Base-by-base conservation (phyloP, 1,284 basidiomycete genomes). In the Pseudozyma pruni region DNA sequence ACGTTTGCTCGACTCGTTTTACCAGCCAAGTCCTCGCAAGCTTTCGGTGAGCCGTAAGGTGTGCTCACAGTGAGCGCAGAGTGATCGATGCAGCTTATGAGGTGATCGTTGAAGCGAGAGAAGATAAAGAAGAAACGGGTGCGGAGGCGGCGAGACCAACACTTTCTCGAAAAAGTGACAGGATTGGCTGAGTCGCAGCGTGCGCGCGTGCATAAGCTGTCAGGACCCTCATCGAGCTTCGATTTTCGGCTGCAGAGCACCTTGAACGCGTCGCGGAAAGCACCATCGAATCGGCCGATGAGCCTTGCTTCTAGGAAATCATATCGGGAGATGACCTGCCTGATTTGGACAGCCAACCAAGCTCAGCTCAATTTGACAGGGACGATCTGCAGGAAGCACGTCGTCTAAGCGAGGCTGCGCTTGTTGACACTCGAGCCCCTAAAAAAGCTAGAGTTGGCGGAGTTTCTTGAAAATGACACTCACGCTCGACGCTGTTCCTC, bases 141-240 rank as follows among this genome's bases (percentile, higher is more conserved):
- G 22, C n/a, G n/a, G n/a, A n/a, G n/a, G n/a, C n/a, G n/a, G n/a
- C 41, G 39, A 63, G 60, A 63, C 60, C 60, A 63, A 63, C 60
- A 63, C 60, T 56, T 51, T 44, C 37, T 51, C 20, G 3, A 19
- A 22, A 27, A 37, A n/a, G n/a, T n/a, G n/a, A n/a, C n/a, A n/a
- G n/a, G 13, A 37, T 17, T 20, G 40, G 50, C 50, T 53, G 50
- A 53, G 50, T 53, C 39, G 47, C 10, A 40, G 47, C 17, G 20
- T 29, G 49, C 11, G 45, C 14, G 22, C 33, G 14, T 47, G 32
- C 39, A 17, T 19, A 27, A 31, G 29, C 19, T 22, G 22, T 50
- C 55, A 44, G 23, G 27, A 44, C 32, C 47, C 48, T 51, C 20
- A 50, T 44, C 35, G n/a, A 43, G 4, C 46, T 31, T 32, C 29